These are phyloP conservation scores for Globisporangium perplexum DNA, from an alignment of 352 stramenopile genomes.

Conservation along the genomic window DNA sequence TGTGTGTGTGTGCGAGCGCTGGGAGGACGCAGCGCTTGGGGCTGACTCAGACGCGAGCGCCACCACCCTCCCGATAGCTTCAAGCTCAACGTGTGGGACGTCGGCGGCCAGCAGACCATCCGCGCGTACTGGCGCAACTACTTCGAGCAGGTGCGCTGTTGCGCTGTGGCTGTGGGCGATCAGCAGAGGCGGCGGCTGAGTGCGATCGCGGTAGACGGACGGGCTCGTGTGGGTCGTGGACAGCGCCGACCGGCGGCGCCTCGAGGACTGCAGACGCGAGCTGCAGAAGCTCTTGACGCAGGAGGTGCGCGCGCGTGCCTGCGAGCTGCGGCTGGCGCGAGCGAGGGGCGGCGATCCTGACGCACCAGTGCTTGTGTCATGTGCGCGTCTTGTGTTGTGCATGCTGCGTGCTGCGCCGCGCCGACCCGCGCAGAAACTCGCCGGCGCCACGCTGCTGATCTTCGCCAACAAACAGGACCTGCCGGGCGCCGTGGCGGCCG, in stretches of 20 bases:
- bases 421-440: slow-evolving; percentile 98
- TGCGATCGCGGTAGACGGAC: slow-evolving; percentile 83
- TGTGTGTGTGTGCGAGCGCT: background rate
- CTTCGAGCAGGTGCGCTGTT: slow-evolving; percentile 82
- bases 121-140: slow-evolving; percentile 98
- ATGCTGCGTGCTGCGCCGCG: too few relatives aligned
- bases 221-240: slow-evolving; percentile 99
- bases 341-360: background rate
- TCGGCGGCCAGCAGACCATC: slow-evolving; percentile 97
- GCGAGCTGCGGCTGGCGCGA: background rate
- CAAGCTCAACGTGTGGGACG: slow-evolving; percentile 92
- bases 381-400: too few relatives aligned
- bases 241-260: slow-evolving; percentile 89
- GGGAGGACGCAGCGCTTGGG: too few relatives aligned
- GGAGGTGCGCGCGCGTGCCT: slow-evolving; percentile 46
- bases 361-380: too few relatives aligned
- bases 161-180: background rate
- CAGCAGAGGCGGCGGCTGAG: background rate
- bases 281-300: slow-evolving; percentile 83
- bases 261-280: slow-evolving; percentile 93
- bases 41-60: too few relatives aligned
- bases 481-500: slow-evolving; percentile 1
- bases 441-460: slow-evolving; percentile 97
- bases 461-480: slow-evolving; percentile 99
- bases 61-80: slow-evolving; percentile 16